Evolutionary conservation across 2,329 filamentous ascomycete species (phyloP), one percentile per base, ranked within the genome.

Genomic region (Mycosphaerella sp.): DNA sequence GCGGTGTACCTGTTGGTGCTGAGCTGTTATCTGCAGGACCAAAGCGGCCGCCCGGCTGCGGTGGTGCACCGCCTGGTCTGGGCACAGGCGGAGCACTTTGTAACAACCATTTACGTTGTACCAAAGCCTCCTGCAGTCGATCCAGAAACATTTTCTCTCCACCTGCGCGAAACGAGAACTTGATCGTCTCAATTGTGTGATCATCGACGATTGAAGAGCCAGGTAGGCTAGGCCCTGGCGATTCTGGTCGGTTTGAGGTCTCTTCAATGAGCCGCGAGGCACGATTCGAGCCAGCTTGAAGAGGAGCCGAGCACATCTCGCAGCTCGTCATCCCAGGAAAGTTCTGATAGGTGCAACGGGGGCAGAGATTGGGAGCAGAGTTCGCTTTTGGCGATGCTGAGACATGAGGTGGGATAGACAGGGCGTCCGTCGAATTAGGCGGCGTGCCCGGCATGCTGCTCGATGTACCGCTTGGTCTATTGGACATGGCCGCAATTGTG

Each of bases 41-140:
- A 84, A 86, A 14, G 70, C 48, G 48, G 12, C 57, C 51, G 60
- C 57, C 54, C 45, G 70, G 57, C 64, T 54, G 56, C 8, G 55
- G 44, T 64, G 62, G 44, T 56, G 66, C 46, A 64, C 67, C 17
- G 58, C 70, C 59, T 66, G 81, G 80, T 58, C 80, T 85, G 0
- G 93, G 93, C 14, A 93, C 83, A 0, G 92, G 90, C 1, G 93
- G 93, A 0, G 93, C 93, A 66, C 87, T 85, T 53, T 93, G 87
- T 0, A 96, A 78, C 2, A 98, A 79, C 93, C 93, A 98, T 76
- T 97, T 97, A 11, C 93, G 82, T 70, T 98, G 93, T 1, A 90
- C 84, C 71, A 97, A 81, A 7, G 90, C 87, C 6, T 84, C 84
- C 66, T 95, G 97, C 2, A 98, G 77, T 45, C 91, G 81, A 63